These are phyloP conservation scores for Vigna unguiculata DNA, from an alignment of 306 rosid species.

Conservation along the genomic window DNA sequence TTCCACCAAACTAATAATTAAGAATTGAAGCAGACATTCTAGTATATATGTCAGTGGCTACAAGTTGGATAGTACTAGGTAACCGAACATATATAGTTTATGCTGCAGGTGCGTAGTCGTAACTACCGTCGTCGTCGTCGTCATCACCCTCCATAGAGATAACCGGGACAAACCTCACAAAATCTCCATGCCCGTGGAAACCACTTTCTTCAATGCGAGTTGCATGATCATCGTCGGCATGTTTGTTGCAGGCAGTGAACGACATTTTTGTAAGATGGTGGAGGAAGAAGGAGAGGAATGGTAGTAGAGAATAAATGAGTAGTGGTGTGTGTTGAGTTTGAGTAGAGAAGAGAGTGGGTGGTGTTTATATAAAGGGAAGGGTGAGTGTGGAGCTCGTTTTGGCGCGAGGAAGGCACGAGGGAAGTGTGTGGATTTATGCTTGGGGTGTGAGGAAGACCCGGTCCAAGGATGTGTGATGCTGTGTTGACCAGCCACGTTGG, in stretches of 20 bases:
- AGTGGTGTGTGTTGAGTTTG: conserved; percentile 30
- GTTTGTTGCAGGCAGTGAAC: conserved; percentile 22
- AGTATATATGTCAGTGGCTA: neutral
- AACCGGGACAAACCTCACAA: neutral
- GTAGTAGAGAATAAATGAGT: neutral
- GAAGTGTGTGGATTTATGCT: conserved; percentile 36
- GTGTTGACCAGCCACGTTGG: conserved; percentile 25
- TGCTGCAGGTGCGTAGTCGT: conserved; percentile 67
- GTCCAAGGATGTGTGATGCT: conserved; percentile 32
- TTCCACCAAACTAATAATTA: neutral
- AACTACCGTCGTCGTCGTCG: conserved; percentile 47
- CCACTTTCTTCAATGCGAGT: neutral
- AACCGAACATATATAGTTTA: conserved; percentile 25
- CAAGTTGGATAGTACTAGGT: neutral
- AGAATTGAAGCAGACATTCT: neutral
- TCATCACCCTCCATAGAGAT: conserved; percentile 41
- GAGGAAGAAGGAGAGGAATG: neutral
- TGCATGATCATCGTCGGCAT: neutral
- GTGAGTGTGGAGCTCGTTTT: neutral
- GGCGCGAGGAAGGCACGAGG: conserved; percentile 40
- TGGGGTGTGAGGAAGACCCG: conserved; percentile 27
- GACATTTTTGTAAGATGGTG: neutral
- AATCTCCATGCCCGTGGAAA: neutral
- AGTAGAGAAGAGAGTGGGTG: neutral
- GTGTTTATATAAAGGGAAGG: conserved; percentile 13